Base-by-base conservation (phyloP, 2,329 filamentous ascomycete genomes). In the Rhynchosporium graminicola region DNA sequence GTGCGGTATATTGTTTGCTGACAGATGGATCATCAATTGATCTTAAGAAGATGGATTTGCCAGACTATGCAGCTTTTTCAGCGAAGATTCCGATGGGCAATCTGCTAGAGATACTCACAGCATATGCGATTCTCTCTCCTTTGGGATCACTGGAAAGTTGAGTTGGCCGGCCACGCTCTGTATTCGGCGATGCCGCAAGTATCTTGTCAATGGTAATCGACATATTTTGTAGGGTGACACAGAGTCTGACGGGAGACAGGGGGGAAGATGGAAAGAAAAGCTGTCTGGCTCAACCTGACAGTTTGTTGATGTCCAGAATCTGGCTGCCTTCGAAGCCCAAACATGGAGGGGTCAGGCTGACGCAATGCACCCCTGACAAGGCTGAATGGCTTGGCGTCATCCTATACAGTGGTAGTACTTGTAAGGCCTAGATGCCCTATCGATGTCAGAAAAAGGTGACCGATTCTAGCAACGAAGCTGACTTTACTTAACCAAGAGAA, bases 21-120 rank as follows among this genome's bases (percentile, higher is more conserved):
- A 89, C 78, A 68, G 91, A 83, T 58, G 94, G 94, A 75, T 95
- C 81, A 79, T 99, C 94, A 79, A 99, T 97, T 66, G 88, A 93
- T 70, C 95, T 92, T 54, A 99, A 83, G 79, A 97, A 98, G 78
- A 99, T 88, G 65, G 94, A 98, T 82, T 98, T 98, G 74, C 92
- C 93, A 59, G 92, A 94, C 92, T 96, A 64, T 45, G 57, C 9
- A 12, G 26, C 20, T 10, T 43, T 63, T 10, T 65, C 38, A 71
- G 65, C 57, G 60, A 36, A 36, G 33, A 59, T 10, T 40, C 40
- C 8, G 13, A 12, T 12, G 31, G 10, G 3, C 3, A n/a, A 40
- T 10, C 40, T 33, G 38, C 45, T n/a, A 7, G 56, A 64, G 56
- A 42, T 57, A 77, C 87, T 76, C 82, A 96, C 92, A 65, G 94